Conservation (phyloP, 2,329 filamentous ascomycete genomes). For the Verticillium tricorpus region DNA sequence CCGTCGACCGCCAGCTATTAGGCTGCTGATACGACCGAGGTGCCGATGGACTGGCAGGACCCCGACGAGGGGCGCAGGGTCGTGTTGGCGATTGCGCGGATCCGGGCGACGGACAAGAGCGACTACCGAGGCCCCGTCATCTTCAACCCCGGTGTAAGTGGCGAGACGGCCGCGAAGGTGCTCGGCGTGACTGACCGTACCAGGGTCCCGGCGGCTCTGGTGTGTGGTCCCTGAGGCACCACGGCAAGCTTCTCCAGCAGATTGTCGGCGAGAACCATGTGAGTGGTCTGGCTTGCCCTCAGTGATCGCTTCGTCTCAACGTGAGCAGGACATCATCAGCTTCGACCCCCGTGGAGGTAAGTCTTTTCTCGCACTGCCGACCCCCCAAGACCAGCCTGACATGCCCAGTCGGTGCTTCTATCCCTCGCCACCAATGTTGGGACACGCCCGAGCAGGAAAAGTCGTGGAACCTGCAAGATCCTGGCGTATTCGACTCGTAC, state of each 20-base stretch:
- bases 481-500: slow-evolving; percentile 41
- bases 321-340: slow-evolving; percentile 39
- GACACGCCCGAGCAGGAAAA: slow-evolving; percentile 32
- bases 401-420: slow-evolving; percentile 37
- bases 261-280: slow-evolving; percentile 43
- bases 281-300: slow-evolving; percentile 9
- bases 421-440: slow-evolving; percentile 49
- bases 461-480: slow-evolving; percentile 38
- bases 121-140: slow-evolving; percentile 25
- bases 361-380: slow-evolving; percentile 1
- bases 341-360: slow-evolving; percentile 45
- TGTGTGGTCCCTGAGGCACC: slow-evolving; percentile 25
- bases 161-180: neutral
- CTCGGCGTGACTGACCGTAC: neutral
- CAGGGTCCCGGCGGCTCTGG: slow-evolving; percentile 48
- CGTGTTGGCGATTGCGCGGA: slow-evolving; percentile 24
- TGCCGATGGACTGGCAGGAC: slow-evolving; percentile 30
- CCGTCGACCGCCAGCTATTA: neutral
- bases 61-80: slow-evolving; percentile 22
- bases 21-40: slow-evolving; percentile 22
- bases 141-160: slow-evolving; percentile 28
- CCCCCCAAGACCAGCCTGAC: neutral
- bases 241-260: slow-evolving; percentile 30
- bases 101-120: slow-evolving; percentile 23
- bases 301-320: neutral